Evolutionary conservation across 768 basidiomycete species (phyloP).

Genomic region (Trametes cubensis): DNA sequence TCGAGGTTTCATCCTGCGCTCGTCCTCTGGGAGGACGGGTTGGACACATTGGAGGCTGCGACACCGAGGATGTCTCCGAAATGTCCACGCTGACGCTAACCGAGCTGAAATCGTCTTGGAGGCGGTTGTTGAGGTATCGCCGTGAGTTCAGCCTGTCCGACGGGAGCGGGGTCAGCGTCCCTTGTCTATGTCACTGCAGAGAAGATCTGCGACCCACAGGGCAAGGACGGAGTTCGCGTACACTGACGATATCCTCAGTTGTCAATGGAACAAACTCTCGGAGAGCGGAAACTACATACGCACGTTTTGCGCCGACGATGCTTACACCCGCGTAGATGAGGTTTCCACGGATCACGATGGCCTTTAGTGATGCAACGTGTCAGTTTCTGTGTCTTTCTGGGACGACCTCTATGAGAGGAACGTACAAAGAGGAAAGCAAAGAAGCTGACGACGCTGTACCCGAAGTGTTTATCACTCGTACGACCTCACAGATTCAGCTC

Average conservation of each 20-base stretch:
- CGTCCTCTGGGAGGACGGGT: background rate
- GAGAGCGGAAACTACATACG: background rate
- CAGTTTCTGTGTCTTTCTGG: too few relatives aligned
- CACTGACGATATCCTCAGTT: background rate
- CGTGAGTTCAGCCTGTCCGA: constrained; percentile 4
- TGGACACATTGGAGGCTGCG: too few relatives aligned
- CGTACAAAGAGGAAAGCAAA: constrained; percentile 5
- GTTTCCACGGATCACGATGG: background rate
- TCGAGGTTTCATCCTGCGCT: background rate
- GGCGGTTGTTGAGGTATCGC: background rate
- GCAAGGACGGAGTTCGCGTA: constrained; percentile 5
- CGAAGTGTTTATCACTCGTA: background rate
- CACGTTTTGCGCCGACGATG: constrained; percentile 3
- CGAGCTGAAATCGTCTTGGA: constrained; percentile 6
- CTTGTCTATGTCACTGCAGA: background rate
- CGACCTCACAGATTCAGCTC: too few relatives aligned
- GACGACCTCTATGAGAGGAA: too few relatives aligned
- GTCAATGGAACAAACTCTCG: background rate
- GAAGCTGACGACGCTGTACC: background rate
- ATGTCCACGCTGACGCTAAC: background rate
- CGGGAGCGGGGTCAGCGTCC: too few relatives aligned
- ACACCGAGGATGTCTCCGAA: too few relatives aligned
- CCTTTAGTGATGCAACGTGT: background rate
- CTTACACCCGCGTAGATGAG: constrained; percentile 3
- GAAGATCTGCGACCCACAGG: background rate